phyloP scores from a whole-genome alignment of 1,139 yeast genomes.

The Starmera stellimalicola region DNA sequence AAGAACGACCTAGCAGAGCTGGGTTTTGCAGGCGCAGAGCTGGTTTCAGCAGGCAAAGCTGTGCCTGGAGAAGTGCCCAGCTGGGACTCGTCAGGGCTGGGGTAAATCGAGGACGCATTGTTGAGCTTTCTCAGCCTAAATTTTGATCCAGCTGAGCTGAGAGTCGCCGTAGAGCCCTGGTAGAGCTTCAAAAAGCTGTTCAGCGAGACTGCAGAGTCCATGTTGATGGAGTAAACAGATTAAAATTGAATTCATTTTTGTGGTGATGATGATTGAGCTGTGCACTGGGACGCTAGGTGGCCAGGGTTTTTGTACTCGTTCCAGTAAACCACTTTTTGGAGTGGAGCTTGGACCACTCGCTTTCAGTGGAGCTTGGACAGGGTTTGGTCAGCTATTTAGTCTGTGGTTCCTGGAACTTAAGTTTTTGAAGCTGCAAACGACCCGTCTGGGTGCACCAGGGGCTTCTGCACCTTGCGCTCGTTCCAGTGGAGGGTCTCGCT shows the following conservation, averaged over 20 bases:
- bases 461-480: slow-evolving; percentile 37
- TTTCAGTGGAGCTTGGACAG: too few relatives aligned
- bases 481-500: slow-evolving; percentile 46
- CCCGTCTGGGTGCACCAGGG: slow-evolving; percentile 10
- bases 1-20: slow-evolving; percentile 4
- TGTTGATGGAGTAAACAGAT: too few relatives aligned
- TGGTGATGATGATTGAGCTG: too few relatives aligned
- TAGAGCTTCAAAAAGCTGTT: not conserved
- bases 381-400: too few relatives aligned
- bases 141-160: not conserved
- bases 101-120: not conserved
- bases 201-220: not conserved
- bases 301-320: too few relatives aligned
- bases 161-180: not conserved
- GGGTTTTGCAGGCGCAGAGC: not conserved
- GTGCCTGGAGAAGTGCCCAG: not conserved
- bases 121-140: too few relatives aligned
- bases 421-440: too few relatives aligned
- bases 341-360: too few relatives aligned
- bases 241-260: too few relatives aligned
- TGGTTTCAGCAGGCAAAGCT: not conserved
- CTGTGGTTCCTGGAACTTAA: too few relatives aligned
- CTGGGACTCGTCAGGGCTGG: not conserved
- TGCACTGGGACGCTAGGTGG: too few relatives aligned
- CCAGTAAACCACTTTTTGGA: not conserved